Evolutionary conservation across 495 filamentous ascomycete genomes (phyloP), one percentile per base, ranked within the genome.

Genomic region (Pseudoneurospora amorphoporcata): DNA sequence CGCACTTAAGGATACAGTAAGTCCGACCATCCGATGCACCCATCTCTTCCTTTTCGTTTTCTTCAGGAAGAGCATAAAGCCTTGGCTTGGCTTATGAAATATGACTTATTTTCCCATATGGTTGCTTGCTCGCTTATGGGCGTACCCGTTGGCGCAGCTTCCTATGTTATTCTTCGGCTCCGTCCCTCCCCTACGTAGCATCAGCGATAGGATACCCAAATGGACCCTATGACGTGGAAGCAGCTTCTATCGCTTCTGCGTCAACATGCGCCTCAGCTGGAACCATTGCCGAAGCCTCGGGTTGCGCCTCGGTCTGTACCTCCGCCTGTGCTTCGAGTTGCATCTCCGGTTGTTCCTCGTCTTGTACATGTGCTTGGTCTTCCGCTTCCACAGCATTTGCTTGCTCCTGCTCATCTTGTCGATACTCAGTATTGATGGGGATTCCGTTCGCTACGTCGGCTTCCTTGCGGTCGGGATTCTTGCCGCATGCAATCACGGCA

Each of bases 401-500:
- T 14, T 37, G 61, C n/a, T 29, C 43, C 8, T 40, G 65, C 42
- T 17, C 9, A 8, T 76, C 72, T 4, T 14, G 16, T 3, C 42
- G 40, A 39, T 71, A 72, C n/a, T 76, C 74, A 10, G 79, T 84
- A 70, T 83, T 83, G 42, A 75, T 75, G 5, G 79, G 72, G 8
- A 43, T 37, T 3, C 79, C 82, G n/a, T 78, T 71, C 68, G 74
- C 73, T 9, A 85, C 14, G 38, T 86, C 84, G 2, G 72, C 69
- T 73, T 85, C 84, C 69, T 69, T 79, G n/a, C 84, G 82, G 68
- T 82, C 74, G 2, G 84, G 85, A 43, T 87, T 86, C 43, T 79
- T 83, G 45, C 80, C 79, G 12, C 79, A 77, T 17, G 71, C 77
- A 2, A 74, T 81, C 42, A 88, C 81, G 4, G 76, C 72, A 0